Conservation (phyloP, 2,329 filamentous ascomycete species). For the Rhynchosporium graminicola region DNA sequence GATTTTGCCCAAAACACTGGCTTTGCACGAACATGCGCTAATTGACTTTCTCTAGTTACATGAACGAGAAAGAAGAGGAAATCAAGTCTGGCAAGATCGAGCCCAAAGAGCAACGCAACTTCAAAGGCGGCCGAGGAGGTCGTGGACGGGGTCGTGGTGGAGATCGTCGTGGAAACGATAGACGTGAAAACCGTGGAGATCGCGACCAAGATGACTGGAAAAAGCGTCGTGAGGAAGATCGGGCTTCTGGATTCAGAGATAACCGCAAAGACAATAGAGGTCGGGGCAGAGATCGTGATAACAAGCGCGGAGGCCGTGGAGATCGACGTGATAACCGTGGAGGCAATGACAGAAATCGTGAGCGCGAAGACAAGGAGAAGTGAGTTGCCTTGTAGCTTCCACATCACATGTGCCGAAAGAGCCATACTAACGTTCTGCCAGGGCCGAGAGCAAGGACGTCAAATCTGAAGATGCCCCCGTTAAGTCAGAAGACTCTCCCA, state of each 20-base stretch:
- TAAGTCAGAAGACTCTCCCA: slow-evolving; percentile 7
- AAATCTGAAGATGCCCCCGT: slow-evolving; percentile 20
- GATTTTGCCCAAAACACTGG: background rate
- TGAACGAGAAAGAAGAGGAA: slow-evolving; percentile 71
- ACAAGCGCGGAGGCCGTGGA: slow-evolving; percentile 48
- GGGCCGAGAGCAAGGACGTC: slow-evolving; percentile 22
- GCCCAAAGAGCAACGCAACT: slow-evolving; percentile 47
- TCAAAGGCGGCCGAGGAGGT: slow-evolving; percentile 16
- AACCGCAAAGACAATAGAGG: slow-evolving; percentile 41
- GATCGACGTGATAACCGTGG: slow-evolving; percentile 42
- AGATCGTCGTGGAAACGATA: slow-evolving; percentile 19
- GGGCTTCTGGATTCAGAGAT: slow-evolving; percentile 58
- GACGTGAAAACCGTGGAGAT: slow-evolving; percentile 26
- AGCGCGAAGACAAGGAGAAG: slow-evolving; percentile 40
- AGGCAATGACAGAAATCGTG: slow-evolving; percentile 41
- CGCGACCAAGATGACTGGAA: slow-evolving; percentile 62
- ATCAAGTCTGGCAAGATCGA: slow-evolving; percentile 71
- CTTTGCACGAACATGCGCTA: background rate
- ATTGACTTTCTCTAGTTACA: slow-evolving; percentile 61
- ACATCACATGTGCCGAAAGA: background rate
- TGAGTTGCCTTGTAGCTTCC: slow-evolving; percentile 22
- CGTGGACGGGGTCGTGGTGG: slow-evolving; percentile 22
- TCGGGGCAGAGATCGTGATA: slow-evolving; percentile 43
- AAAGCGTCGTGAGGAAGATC: slow-evolving; percentile 62
- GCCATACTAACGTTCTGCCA: slow-evolving; percentile 24